Evolutionary conservation across 805 yeast genomes (phyloP).

Genomic region (Teunomyces pallodes): DNA sequence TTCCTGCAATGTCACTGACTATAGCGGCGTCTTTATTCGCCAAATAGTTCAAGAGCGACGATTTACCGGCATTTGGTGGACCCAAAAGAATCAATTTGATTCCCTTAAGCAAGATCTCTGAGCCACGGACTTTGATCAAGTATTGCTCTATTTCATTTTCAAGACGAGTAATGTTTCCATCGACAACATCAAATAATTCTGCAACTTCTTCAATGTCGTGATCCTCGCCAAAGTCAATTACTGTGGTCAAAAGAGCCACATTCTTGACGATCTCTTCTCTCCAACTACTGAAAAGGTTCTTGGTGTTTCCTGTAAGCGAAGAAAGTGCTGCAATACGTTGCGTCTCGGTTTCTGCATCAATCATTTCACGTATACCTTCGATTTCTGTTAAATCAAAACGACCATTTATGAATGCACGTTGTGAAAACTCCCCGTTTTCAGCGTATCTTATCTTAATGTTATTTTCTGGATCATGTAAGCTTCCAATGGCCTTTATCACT

Average conservation of each 20-base stretch:
- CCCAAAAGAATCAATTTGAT: slow-evolving; percentile 74
- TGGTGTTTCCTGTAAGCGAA: slow-evolving; percentile 70
- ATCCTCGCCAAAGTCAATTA: slow-evolving; percentile 94
- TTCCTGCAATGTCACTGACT: slow-evolving; percentile 89
- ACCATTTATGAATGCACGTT: slow-evolving; percentile 81
- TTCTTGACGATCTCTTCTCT: slow-evolving; percentile 59
- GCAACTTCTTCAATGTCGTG: slow-evolving; percentile 71
- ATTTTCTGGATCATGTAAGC: slow-evolving; percentile 44
- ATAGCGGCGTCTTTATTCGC: slow-evolving; percentile 83
- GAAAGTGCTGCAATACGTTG: slow-evolving; percentile 75
- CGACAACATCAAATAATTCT: slow-evolving; percentile 51
- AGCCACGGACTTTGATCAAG: slow-evolving; percentile 46
- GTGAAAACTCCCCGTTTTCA: slow-evolving; percentile 89
- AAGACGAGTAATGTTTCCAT: slow-evolving; percentile 38
- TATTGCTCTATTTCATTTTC: slow-evolving; percentile 45
- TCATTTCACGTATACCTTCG: slow-evolving; percentile 85
- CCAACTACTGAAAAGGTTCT: slow-evolving; percentile 59
- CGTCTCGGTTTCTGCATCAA: slow-evolving; percentile 90
- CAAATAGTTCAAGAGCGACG: slow-evolving; percentile 75
- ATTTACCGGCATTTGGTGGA: slow-evolving; percentile 96
- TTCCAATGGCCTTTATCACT: slow-evolving; percentile 60
- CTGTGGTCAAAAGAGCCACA: slow-evolving; percentile 77
- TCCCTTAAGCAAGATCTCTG: slow-evolving; percentile 69
- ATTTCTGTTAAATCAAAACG: slow-evolving; percentile 82
- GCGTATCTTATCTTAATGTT: slow-evolving; percentile 66